Evolutionary conservation across 2,329 filamentous ascomycete genomes (phyloP).

Genomic region (Fusarium piperis): DNA sequence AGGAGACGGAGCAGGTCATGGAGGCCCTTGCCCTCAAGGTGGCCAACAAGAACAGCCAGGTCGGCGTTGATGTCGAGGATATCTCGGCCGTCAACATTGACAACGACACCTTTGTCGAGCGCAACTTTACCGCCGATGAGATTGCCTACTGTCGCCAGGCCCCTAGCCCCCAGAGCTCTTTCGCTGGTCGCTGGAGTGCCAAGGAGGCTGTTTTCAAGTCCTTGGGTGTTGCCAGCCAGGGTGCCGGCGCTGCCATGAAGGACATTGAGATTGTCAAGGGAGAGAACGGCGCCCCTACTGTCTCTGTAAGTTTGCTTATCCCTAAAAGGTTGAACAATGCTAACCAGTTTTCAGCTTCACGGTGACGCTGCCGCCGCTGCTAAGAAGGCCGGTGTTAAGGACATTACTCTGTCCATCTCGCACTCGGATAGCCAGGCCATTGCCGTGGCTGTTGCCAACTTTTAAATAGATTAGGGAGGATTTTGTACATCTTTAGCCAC

Average conservation of each 20-base stretch:
- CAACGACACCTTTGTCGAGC: constrained; percentile 92
- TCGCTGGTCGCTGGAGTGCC: constrained; percentile 94
- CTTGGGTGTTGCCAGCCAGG: constrained; percentile 85
- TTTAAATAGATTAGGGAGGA: constrained; percentile 57
- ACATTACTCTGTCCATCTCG: constrained; percentile 92
- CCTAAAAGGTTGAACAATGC: constrained; percentile 25
- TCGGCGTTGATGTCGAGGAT: constrained; percentile 94
- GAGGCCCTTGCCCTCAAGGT: constrained; percentile 77
- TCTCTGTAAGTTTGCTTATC: constrained; percentile 72
- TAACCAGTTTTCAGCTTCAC: constrained; percentile 73
- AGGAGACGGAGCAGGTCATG: constrained; percentile 78
- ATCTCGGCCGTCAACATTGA: constrained; percentile 88
- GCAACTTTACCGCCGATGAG: constrained; percentile 90
- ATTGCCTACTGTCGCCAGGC: constrained; percentile 87
- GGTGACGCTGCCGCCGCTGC: constrained; percentile 86
- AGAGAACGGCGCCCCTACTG: constrained; percentile 82
- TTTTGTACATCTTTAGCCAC: constrained; percentile 27
- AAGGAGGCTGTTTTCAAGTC: constrained; percentile 99
- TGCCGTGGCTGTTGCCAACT: constrained; percentile 87
- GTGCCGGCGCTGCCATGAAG: constrained; percentile 87
- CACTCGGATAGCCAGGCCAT: constrained; percentile 95
- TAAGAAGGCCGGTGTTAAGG: constrained; percentile 86
- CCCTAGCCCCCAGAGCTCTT: constrained; percentile 84
- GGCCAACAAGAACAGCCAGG: constrained; percentile 70
- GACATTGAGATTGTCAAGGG: constrained; percentile 93